Conservation (phyloP, 83 land plant genomes). For the Picea engelmannii region DNA sequence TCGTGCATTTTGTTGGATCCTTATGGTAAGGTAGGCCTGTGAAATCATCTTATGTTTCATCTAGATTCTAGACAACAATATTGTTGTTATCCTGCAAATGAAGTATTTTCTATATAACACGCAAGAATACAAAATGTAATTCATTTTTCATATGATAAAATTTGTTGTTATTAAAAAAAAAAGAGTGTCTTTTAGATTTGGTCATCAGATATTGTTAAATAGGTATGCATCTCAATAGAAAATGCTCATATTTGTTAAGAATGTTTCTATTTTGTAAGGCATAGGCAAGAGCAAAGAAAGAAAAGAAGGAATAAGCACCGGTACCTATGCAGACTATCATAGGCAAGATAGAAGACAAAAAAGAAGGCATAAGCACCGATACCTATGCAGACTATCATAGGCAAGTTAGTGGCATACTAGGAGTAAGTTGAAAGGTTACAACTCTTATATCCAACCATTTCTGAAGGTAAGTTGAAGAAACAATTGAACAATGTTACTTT, state of each 20-base stretch:
- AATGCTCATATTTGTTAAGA: background rate
- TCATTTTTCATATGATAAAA: background rate
- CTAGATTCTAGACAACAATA: background rate
- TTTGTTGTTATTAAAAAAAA: background rate
- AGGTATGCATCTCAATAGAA: background rate
- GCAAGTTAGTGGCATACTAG: too few relatives aligned
- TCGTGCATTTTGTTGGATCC: constrained; percentile 81
- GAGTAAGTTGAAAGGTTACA: too few relatives aligned
- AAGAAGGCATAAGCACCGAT: too few relatives aligned
- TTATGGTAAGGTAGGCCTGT: constrained; percentile 75
- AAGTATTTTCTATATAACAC: background rate
- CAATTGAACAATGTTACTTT: too few relatives aligned
- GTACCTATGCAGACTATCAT: too few relatives aligned
- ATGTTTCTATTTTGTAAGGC: background rate
- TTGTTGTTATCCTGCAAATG: background rate
- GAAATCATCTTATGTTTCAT: background rate
- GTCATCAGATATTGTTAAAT: background rate
- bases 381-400: too few relatives aligned
- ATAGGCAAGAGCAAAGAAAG: too few relatives aligned
- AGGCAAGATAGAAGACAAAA: too few relatives aligned
- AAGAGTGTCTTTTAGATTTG: background rate
- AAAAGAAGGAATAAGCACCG: too few relatives aligned
- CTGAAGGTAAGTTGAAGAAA: too few relatives aligned
- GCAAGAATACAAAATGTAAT: background rate
- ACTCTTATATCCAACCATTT: too few relatives aligned